Evolutionary conservation across 179 eudicot species (phyloP).

Genomic region (Camellia oleifera): DNA sequence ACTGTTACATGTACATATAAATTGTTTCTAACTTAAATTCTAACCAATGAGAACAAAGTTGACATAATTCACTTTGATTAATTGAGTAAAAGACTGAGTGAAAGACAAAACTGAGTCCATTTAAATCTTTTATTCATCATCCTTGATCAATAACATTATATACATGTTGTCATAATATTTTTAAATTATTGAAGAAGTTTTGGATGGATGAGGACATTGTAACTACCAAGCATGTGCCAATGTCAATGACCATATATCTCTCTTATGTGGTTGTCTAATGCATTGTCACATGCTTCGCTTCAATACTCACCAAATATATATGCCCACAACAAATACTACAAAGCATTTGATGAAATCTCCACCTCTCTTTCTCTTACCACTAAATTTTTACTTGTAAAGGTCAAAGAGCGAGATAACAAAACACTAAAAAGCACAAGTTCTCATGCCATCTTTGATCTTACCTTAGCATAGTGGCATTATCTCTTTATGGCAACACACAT

Average conservation of each 20-base stretch:
- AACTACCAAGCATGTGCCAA: slow-evolving; percentile 11
- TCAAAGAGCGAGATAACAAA: neutral
- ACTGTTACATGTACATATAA: too few species aligned
- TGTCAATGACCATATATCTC: neutral
- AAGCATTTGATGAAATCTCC: too few species aligned
- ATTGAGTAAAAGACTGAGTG: too few species aligned
- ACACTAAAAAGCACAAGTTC: neutral
- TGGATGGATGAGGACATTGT: neutral
- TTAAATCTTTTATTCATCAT: too few species aligned
- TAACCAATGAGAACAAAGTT: too few species aligned
- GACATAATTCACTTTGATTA: too few species aligned
- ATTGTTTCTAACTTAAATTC: too few species aligned
- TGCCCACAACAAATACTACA: too few species aligned
- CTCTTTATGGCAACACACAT: neutral
- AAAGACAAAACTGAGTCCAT: too few species aligned
- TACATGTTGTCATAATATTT: too few species aligned
- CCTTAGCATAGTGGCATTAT: neutral
- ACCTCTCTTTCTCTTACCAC: neutral
- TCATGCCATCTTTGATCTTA: neutral
- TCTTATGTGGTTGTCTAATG: neutral
- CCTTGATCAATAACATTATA: too few species aligned
- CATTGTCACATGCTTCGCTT: neutral
- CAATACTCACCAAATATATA: neutral
- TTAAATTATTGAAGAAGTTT: too few species aligned
- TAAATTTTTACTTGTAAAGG: neutral